Evolutionary conservation across 225 moss, liverwort and hornwort species (phyloP).

Genomic region (Thuidium tamariscinum): DNA sequence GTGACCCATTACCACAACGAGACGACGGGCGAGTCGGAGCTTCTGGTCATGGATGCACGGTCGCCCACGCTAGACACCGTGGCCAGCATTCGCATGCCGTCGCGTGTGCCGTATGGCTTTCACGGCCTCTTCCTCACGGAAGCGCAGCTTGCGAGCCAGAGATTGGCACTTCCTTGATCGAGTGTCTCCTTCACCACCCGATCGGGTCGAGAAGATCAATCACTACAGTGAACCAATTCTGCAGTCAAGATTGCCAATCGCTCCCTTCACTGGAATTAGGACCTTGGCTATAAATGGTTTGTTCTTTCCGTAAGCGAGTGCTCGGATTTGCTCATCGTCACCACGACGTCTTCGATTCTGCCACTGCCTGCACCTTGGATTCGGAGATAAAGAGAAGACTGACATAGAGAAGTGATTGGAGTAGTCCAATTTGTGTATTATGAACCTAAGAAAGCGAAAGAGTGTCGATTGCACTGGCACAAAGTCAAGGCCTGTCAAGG

Average conservation of each 20-base stretch:
- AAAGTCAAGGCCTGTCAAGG: no score
- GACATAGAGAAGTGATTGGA: neutral
- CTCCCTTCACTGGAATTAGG: neutral
- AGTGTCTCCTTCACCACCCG: neutral
- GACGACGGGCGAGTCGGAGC: slow-evolving; percentile 18
- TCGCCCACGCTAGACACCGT: slow-evolving; percentile 16
- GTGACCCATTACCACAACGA: slow-evolving; percentile 44
- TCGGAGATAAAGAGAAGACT: neutral
- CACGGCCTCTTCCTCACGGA: slow-evolving; percentile 36
- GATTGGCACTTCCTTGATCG: neutral
- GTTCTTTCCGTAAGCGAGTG: neutral
- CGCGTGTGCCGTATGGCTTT: slow-evolving; percentile 41
- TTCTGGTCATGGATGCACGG: slow-evolving; percentile 33
- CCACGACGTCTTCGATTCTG: no score
- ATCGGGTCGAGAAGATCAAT: neutral
- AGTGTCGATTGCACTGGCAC: no score
- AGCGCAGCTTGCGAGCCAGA: slow-evolving; percentile 15
- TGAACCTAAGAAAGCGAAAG: no score
- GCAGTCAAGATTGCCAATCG: neutral
- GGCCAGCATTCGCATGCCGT: slow-evolving; percentile 17
- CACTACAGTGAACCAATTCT: neutral
- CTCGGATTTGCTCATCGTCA: neutral
- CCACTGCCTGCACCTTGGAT: neutral
- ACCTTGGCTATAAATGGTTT: no score
- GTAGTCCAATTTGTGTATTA: neutral